Base-by-base conservation (phyloP, 2,329 filamentous ascomycete species). In the Fusarium haematococcum region DNA sequence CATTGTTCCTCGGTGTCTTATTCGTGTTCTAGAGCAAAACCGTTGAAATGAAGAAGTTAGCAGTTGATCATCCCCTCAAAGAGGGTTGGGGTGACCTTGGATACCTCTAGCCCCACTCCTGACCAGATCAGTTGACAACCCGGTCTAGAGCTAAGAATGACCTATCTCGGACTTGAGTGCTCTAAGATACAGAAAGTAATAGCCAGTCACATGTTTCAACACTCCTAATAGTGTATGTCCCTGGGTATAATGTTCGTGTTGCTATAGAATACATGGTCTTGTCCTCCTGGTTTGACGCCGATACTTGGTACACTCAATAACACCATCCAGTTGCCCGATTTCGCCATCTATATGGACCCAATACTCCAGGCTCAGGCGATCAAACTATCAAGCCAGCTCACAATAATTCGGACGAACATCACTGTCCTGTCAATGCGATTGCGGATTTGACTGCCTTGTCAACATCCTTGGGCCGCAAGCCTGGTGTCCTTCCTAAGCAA, bases 401-500 rank as follows among this genome's bases (percentile, higher is more conserved):
- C 9, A 32, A 50, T 56, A 25, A 62, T n/a, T 9, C 16, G 18
- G 16, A 2, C 4, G 10, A 32, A 25, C 48, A 52, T 50, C 61
- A 56, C 16, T 69, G 58, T 18, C 56, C 63, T 25, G 60, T 63
- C 50, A 75, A 72, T 25, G 70, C 54, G 10, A 78, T 77, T 4
- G 77, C 65, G 10, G 62, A 61, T 32, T 62, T 77, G n/a, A 78
- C 74, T 10, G 83, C 81, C 18, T 59, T 72, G 58, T 84, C 74
- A 2, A 86, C 73, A 50, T 86, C 84, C 43, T 78, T 82, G 1
- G 82, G 82, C 8, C 84, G 80, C 11, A 85, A 68, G 0, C 83
- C 84, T 0, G 84, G 84, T 2, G 79, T 80, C 6, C 83, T 78
- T 10, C 84, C 84, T 9, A 86, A 71, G 45, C 84, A 86, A 8